Percentiles rank a stretch among this genome's conserved stretches.
Conservation (phyloP, 1,139 yeast species). For the Ogataea hybrid region DNA sequence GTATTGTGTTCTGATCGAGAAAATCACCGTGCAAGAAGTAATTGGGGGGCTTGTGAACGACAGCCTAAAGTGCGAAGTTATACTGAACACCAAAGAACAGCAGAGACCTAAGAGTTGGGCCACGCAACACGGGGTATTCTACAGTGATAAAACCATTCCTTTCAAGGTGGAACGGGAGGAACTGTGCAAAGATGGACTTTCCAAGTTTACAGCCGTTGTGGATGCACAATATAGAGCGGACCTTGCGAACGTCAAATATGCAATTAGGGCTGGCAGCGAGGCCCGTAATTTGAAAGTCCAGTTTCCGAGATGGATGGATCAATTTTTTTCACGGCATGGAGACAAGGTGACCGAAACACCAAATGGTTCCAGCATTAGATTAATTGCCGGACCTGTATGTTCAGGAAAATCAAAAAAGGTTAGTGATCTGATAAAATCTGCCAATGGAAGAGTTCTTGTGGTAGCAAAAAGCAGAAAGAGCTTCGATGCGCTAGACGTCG, state of each 20-base stretch:
- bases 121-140: too few relatives aligned
- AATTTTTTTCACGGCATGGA: too few relatives aligned
- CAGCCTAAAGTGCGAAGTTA: background rate
- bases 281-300: conserved; percentile 10
- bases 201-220: background rate
- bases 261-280: background rate
- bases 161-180: too few relatives aligned
- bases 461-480: conserved; percentile 22
- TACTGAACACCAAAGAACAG: background rate
- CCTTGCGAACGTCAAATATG: background rate
- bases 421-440: conserved; percentile 28
- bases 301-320: too few relatives aligned
- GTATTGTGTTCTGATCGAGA: background rate
- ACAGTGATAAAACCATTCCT: too few relatives aligned
- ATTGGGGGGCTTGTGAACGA: background rate
- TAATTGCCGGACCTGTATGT: conserved; percentile 68
- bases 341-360: too few relatives aligned
- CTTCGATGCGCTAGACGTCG: background rate
- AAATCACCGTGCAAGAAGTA: background rate
- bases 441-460: conserved; percentile 37
- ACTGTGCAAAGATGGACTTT: too few relatives aligned
- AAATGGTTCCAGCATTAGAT: conserved; percentile 38
- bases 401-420: conserved; percentile 48
- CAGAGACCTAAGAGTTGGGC: background rate
- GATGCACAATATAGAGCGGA: background rate